Evolutionary conservation across 2,329 filamentous ascomycete species (phyloP).

Genomic region (Verticillium zaregamsianum): DNA sequence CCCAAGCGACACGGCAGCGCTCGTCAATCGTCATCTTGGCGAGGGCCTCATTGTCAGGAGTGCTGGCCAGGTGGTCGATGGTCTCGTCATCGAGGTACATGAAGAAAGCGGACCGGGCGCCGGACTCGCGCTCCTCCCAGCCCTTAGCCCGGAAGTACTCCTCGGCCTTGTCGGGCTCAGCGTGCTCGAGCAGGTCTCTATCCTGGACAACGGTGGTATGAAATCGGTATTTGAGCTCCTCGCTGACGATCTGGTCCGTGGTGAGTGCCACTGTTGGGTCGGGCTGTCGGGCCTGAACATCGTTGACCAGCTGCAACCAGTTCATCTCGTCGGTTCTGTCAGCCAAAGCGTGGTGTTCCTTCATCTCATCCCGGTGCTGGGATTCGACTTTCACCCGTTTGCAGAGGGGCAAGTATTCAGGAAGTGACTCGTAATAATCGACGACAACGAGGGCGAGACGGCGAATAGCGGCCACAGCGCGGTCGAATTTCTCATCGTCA

Average conservation of each 20-base stretch:
- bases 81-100: constrained; percentile 6
- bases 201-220: constrained; percentile 6
- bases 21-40: constrained; percentile 4
- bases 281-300: not conserved
- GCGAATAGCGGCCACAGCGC: constrained; percentile 3
- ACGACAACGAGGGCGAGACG: constrained; percentile 4
- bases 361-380: not conserved
- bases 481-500: constrained; percentile 2
- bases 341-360: not conserved
- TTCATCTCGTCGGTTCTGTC: not conserved
- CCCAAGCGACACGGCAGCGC: constrained; percentile 1
- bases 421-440: not conserved
- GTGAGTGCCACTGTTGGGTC: not conserved
- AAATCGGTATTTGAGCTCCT: constrained; percentile 4
- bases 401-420: not conserved
- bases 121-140: not conserved
- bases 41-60: constrained; percentile 5
- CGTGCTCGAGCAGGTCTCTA: constrained; percentile 1
- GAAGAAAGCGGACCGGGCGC: constrained; percentile 3
- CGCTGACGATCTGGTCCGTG: constrained; percentile 5
- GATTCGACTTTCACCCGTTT: not conserved
- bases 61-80: constrained; percentile 1
- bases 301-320: not conserved
- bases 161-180: constrained; percentile 1
- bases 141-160: not conserved